phyloP scores from a whole-genome alignment of 2,329 filamentous ascomycete genomes.

The Xylariomycetidae sp. region DNA sequence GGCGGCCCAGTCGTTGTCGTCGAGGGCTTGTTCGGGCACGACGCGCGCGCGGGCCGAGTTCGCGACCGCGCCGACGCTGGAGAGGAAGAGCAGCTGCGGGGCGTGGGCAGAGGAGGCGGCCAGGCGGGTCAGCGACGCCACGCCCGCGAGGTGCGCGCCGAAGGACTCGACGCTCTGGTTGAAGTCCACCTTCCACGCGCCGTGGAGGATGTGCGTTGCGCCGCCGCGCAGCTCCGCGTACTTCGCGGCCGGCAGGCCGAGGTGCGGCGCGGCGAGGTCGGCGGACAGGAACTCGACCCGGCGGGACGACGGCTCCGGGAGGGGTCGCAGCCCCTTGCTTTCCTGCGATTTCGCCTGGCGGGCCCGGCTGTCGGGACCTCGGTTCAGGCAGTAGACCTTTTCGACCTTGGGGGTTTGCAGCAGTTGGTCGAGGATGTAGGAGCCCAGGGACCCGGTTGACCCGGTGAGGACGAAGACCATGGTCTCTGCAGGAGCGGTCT shows the following conservation, averaged over 20 bases:
- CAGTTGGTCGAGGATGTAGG: slow-evolving; percentile 9
- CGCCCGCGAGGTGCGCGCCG: slow-evolving; percentile 4
- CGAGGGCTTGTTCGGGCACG: slow-evolving; percentile 8
- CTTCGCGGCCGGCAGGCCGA: slow-evolving; percentile 7
- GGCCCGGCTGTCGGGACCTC: slow-evolving; percentile 4
- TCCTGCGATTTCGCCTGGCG: slow-evolving; percentile 8
- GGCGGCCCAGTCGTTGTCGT: slow-evolving; percentile 9
- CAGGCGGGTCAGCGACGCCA: slow-evolving; percentile 10
- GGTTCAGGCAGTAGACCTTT: slow-evolving; percentile 10
- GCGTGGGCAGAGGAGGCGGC: slow-evolving; percentile 10
- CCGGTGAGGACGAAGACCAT: slow-evolving; percentile 8
- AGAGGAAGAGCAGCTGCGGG: slow-evolving; percentile 15
- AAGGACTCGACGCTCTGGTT: slow-evolving; percentile 14
- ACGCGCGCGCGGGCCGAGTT: no score
- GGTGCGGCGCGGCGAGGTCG: slow-evolving; percentile 8
- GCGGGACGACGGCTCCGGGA: no score
- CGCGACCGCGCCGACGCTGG: slow-evolving; percentile 12
- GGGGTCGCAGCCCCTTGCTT: slow-evolving; percentile 5
- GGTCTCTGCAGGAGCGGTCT: not conserved
- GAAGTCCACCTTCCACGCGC: slow-evolving; percentile 17
- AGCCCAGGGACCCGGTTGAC: slow-evolving; percentile 8
- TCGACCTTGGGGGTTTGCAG: slow-evolving; percentile 1
- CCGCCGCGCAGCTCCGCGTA: slow-evolving; percentile 10
- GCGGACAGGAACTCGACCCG: slow-evolving; percentile 12
- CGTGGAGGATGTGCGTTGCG: slow-evolving; percentile 12